Conservation (phyloP, 2,329 filamentous ascomycete genomes). For the Pyricularia grisea region DNA sequence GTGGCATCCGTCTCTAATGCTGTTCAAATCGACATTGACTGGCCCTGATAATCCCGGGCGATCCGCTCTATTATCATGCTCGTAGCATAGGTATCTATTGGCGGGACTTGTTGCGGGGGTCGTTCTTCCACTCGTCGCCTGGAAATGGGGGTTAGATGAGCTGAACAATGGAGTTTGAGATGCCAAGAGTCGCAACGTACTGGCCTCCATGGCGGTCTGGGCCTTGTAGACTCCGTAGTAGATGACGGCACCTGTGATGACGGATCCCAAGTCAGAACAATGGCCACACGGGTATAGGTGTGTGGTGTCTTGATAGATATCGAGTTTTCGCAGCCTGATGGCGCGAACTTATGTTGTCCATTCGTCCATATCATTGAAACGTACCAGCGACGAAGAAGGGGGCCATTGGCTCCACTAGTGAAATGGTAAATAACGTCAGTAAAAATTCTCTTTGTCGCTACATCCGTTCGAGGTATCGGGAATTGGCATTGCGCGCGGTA, state of each 20-base stretch:
- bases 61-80: neutral
- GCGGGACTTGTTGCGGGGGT: conserved; percentile 73
- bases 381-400: conserved; percentile 94
- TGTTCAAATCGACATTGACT: neutral
- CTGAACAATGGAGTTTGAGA: conserved; percentile 2
- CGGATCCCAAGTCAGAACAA: conserved; percentile 14
- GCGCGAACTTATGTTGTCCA: neutral
- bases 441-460: neutral
- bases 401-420: conserved; percentile 73
- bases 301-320: neutral
- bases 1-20: conserved; percentile 1
- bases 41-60: neutral
- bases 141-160: conserved; percentile 9
- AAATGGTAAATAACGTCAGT: neutral
- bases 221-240: conserved; percentile 85
- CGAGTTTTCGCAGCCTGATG: neutral
- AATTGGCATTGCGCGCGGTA: neutral
- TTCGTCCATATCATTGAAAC: conserved; percentile 22
- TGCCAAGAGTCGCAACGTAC: conserved; percentile 39
- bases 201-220: conserved; percentile 65
- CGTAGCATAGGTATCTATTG: conserved; percentile 22
- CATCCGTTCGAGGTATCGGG: neutral
- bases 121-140: conserved; percentile 97
- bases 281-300: neutral
- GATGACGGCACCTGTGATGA: conserved; percentile 62